Evolutionary conservation across 2,329 filamentous ascomycete genomes (phyloP).

Genomic region (Talaromyces piceae): DNA sequence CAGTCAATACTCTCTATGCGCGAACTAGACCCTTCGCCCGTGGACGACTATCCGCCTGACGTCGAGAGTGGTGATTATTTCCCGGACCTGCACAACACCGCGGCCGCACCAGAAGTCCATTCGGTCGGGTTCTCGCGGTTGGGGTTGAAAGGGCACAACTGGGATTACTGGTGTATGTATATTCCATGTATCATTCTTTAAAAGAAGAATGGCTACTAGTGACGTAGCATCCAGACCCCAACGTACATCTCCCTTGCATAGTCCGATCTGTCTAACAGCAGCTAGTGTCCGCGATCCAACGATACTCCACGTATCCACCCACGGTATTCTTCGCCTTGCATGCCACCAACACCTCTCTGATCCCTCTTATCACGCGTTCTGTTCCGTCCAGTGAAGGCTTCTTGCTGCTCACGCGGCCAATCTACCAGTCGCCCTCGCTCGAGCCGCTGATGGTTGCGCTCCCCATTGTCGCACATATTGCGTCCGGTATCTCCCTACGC

Average conservation of each 20-base stretch:
- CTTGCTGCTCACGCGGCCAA: conserved; percentile 80
- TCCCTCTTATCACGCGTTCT: conserved; percentile 67
- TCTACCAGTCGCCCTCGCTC: conserved; percentile 76
- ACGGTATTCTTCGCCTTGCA: conserved; percentile 69
- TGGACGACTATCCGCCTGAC: conserved; percentile 49
- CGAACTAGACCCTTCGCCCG: conserved; percentile 75
- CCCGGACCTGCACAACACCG: conserved; percentile 17
- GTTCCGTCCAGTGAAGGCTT: conserved; percentile 72
- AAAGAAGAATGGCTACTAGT: too few relatives aligned
- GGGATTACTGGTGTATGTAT: conserved; percentile 66
- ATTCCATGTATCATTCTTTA: background rate
- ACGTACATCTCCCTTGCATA: background rate
- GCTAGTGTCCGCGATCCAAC: conserved; percentile 67
- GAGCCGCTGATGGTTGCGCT: conserved; percentile 73
- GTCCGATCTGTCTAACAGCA: conserved; percentile 1
- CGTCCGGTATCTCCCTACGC: conserved; percentile 68
- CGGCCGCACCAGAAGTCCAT: conserved; percentile 6
- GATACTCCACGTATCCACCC: conserved; percentile 82
- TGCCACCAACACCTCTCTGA: conserved; percentile 71
- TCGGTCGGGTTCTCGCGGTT: conserved; percentile 20
- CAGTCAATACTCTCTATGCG: conserved; percentile 58
- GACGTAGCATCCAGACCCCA: background rate
- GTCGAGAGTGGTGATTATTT: conserved; percentile 46
- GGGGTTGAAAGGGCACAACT: conserved; percentile 61
- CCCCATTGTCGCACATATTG: conserved; percentile 67